These are phyloP conservation scores for Dispira parvispora DNA, from an alignment of 192 early-diverging fungal species.

Conservation along the genomic window DNA sequence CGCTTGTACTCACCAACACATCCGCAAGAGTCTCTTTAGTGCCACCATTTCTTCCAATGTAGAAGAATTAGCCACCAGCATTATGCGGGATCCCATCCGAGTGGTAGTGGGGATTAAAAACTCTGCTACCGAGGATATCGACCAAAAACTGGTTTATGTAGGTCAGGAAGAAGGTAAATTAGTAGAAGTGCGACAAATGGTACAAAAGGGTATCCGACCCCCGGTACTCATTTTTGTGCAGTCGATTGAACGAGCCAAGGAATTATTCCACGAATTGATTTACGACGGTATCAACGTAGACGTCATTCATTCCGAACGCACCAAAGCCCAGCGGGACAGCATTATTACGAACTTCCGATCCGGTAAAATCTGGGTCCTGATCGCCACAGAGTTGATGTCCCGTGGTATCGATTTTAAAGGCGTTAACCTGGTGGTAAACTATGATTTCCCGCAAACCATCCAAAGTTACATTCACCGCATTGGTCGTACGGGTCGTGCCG, in stretches of 20 bases:
- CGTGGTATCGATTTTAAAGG: conserved; percentile 99
- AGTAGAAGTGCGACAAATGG: conserved; percentile 75
- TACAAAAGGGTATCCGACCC: conserved; percentile 66
- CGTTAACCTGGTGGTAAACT: conserved; percentile 94
- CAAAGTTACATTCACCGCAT: conserved; percentile 94
- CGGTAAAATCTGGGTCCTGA: conserved; percentile 89
- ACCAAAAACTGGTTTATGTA: conserved; percentile 77
- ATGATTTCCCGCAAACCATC: conserved; percentile 88
- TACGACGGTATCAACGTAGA: conserved; percentile 98
- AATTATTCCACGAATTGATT: conserved; percentile 88
- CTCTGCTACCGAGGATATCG: conserved; percentile 80
- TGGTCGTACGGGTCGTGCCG: conserved; percentile 96
- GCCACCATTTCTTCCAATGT: conserved; percentile 87
- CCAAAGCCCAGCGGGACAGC: conserved; percentile 80
- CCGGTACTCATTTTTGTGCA: conserved; percentile 94
- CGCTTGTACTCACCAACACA: conserved; percentile 49
- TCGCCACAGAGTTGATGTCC: conserved; percentile 92
- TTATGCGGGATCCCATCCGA: conserved; percentile 81
- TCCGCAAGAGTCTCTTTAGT: conserved; percentile 80
- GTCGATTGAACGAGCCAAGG: conserved; percentile 91
- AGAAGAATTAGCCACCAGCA: conserved; percentile 75
- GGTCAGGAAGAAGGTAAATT: conserved; percentile 91
- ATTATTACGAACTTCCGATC: conserved; percentile 76
- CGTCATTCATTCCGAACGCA: conserved; percentile 92
- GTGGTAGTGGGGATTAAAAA: conserved; percentile 79